Evolutionary conservation across 2,329 filamentous ascomycete genomes (phyloP), one percentile per base, ranked within the genome.

Genomic region (Calonectria henricotiae): DNA sequence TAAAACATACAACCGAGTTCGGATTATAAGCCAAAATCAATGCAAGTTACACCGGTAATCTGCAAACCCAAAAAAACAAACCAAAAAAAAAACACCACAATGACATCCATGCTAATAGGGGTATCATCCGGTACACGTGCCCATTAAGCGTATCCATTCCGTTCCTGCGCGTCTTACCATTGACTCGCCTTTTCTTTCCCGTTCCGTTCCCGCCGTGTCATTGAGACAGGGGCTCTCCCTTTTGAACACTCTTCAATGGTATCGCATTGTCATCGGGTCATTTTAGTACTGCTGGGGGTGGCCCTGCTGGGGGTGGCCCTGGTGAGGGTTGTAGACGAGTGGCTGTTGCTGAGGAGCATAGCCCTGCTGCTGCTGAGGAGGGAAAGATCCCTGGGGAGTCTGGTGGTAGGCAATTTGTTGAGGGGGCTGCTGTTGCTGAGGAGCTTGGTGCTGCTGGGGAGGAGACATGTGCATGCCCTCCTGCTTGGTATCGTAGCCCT

Each of bases 401-500:
- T 74, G 73, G 44, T 60, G 37, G 30, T 74, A 73, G 27, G 73
- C 51, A 55, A 55, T 55, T 39, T 70, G 75, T 23, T 67, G 65
- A 67, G 69, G 70, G 49, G 64, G 72, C 11, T 71, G 71, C 49
- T 73, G 71, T 27, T 49, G 69, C 66, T 74, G 75, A 20, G 68
- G 69, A 68, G 70, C n/a, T n/a, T 55, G 55, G 20, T 61, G 67
- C 51, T 70, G 60, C 44, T 72, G 72, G 23, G 67, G 63, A 25
- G 74, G 55, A 54, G 74, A 81, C 82, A 84, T 81, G 17, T 76
- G 69, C 83, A 85, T 85, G 25, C 78, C 80, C 67, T 81, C 77
- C 72, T 82, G 80, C 68, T 82, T 77, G 54, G 78, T 67, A 73
- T 84, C 81, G 68, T 85, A 85, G 37, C 77, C 79, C 71, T 82